phyloP scores from a whole-genome alignment of 1,284 basidiomycete genomes.

The Veloporphyrellus conicus region DNA sequence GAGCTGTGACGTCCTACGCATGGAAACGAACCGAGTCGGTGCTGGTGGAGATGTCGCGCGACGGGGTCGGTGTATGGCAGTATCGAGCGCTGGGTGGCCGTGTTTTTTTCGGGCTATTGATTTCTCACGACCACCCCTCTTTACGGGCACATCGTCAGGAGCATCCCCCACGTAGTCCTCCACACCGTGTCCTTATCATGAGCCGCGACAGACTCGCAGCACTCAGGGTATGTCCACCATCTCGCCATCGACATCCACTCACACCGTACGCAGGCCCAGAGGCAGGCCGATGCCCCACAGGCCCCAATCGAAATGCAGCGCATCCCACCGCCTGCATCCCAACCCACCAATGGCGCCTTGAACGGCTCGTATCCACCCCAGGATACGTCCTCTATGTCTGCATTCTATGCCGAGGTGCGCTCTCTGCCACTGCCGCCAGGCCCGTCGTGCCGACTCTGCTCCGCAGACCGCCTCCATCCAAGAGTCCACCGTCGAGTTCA shows the following conservation, averaged over 20 bases:
- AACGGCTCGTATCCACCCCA: slow-evolving; percentile 9
- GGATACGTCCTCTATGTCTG: slow-evolving; percentile 26
- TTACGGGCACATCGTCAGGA: background rate
- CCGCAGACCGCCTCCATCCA: slow-evolving; percentile 53
- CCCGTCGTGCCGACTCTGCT: background rate
- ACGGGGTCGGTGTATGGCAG: slow-evolving; percentile 7
- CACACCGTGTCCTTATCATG: slow-evolving; percentile 15
- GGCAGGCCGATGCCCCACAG: slow-evolving; percentile 23
- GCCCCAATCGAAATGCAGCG: slow-evolving; percentile 30
- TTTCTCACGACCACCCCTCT: slow-evolving; percentile 21
- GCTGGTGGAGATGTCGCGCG: background rate
- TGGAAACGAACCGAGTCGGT: slow-evolving; percentile 1
- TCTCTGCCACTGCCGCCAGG: background rate
- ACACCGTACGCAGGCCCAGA: slow-evolving; percentile 26
- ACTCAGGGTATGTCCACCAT: slow-evolving; percentile 22
- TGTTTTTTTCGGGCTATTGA: background rate
- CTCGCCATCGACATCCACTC: background rate
- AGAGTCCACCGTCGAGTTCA: slow-evolving; percentile 52
- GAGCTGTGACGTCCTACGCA: slow-evolving; percentile 27
- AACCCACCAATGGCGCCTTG: too few relatives aligned
- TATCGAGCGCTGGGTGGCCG: background rate
- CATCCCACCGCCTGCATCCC: slow-evolving; percentile 10
- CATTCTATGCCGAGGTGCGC: slow-evolving; percentile 34
- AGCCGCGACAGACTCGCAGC: slow-evolving; percentile 34
- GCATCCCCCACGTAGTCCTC: background rate